Conservation (phyloP, 768 basidiomycete genomes). For the Clitopilus hobsonii region DNA sequence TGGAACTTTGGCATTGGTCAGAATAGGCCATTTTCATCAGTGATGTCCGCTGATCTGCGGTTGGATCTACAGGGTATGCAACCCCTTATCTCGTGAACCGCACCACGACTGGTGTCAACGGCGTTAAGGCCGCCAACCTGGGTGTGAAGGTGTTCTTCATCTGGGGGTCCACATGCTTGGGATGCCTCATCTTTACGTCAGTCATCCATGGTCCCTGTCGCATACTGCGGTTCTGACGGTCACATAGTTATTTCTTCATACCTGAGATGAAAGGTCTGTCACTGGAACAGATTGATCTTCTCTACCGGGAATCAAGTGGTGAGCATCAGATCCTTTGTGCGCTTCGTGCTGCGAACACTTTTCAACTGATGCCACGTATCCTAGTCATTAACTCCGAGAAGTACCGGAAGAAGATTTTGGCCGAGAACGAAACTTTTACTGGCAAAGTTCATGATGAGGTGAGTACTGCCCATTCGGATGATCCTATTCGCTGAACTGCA, state of each 20-base stretch:
- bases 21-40: slow-evolving; percentile 20
- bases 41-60: too few species aligned
- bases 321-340: background rate
- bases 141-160: slow-evolving; percentile 82
- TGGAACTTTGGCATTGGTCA: slow-evolving; percentile 76
- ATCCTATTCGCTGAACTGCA: too few species aligned
- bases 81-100: slow-evolving; percentile 55
- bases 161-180: slow-evolving; percentile 66
- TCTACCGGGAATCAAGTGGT: slow-evolving; percentile 18
- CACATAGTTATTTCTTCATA: slow-evolving; percentile 16
- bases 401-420: slow-evolving; percentile 13
- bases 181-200: slow-evolving; percentile 74
- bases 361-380: background rate
- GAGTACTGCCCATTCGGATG: background rate
- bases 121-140: slow-evolving; percentile 39
- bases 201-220: slow-evolving; percentile 20
- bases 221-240: background rate
- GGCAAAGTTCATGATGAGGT: background rate
- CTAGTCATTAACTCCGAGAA: slow-evolving; percentile 14
- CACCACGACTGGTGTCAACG: slow-evolving; percentile 12
- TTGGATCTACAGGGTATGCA: slow-evolving; percentile 23
- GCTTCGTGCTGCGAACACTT: background rate
- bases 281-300: slow-evolving; percentile 19
- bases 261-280: slow-evolving; percentile 20
- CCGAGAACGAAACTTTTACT: slow-evolving; percentile 12